Evolutionary conservation across 108 stramenopile species (phyloP), one percentile per base, ranked within the genome.

Genomic region (Fragilariopsis cylindrus): DNA sequence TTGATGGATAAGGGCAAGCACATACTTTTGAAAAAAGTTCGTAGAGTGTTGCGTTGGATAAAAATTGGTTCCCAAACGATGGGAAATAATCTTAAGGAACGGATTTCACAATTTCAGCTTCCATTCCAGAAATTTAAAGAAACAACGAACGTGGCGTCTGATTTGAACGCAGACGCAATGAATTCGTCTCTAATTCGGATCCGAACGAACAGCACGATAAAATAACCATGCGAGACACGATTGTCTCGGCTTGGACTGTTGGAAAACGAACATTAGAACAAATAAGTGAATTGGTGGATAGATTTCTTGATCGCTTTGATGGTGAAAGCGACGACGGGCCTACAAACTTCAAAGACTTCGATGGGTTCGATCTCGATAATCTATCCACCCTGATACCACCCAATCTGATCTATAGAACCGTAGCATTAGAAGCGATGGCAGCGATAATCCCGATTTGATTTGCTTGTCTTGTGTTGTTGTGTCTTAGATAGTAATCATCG

Each of bases 1-100:
- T 72, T 92, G 13, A 80, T 88, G 15, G 87, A 87, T 11, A 85
- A 88, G 76, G 87, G 87, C 4, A 69, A 80, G 11, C 85, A 88
- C 57, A 88, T 93, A 15, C 52, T 89, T 13, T 75, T 75, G 60
- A 89, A 89, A 65, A 78, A 78, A 55, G 57, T 60, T 63, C 62
- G 62, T 63, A 44, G 62, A 13, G 62, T 45, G 3, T 42, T 44
- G 11, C 62, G 43, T 9, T 63, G 62, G 62, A 47, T 63, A 9
- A 7, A 13, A 43, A 7, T 63, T 3, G 46, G 62, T 63, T 63
- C 43, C 43, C 30, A 63, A 45, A 9, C 6, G 43, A 9, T 63
- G 3, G 62, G 42, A 11, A 21, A n/a, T 11, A 63, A 63, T 7
- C 62, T 63, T n/a, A 44, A 63, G 15, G 62, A 63, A 44, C 62